Evolutionary conservation across 108 stramenopile species (phyloP).

Genomic region (Chaetoceros muelleri): DNA sequence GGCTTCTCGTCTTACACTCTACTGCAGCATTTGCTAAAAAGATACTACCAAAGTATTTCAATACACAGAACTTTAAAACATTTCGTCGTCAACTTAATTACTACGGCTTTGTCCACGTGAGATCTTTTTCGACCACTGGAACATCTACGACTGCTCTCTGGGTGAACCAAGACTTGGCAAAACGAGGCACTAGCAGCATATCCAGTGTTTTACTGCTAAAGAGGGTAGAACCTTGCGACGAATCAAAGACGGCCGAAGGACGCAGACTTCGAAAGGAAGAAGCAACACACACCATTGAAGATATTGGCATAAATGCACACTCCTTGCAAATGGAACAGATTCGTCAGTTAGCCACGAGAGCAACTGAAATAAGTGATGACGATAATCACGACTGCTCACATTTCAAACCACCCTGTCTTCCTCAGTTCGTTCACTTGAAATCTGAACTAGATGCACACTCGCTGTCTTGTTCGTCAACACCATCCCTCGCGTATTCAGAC

Average conservation of each 20-base stretch:
- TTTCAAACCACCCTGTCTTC: background rate
- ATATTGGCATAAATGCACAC: conserved; percentile 42
- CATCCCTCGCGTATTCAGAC: background rate
- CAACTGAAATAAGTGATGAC: conserved; percentile 1
- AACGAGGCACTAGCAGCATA: conserved; percentile 35
- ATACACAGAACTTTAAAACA: conserved; percentile 88
- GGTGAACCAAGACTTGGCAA: conserved; percentile 71
- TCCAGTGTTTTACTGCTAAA: conserved; percentile 57
- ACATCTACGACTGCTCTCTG: conserved; percentile 62
- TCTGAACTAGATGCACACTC: background rate
- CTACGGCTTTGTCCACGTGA: conserved; percentile 83
- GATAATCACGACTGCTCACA: background rate
- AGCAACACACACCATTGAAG: conserved; percentile 56
- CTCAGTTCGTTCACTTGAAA: background rate
- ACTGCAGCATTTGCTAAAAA: conserved; percentile 73
- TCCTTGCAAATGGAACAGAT: conserved; percentile 42
- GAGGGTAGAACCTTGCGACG: conserved; percentile 66
- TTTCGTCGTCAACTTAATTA: conserved; percentile 81
- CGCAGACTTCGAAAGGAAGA: conserved; percentile 62
- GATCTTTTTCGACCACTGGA: conserved; percentile 54
- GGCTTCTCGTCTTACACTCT: conserved; percentile 75
- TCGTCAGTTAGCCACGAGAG: conserved; percentile 27
- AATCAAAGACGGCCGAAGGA: conserved; percentile 66
- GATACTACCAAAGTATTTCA: conserved; percentile 87
- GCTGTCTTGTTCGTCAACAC: background rate